Base-by-base conservation (phyloP, 73 alveolate species). In the Paramecium biaurelia region DNA sequence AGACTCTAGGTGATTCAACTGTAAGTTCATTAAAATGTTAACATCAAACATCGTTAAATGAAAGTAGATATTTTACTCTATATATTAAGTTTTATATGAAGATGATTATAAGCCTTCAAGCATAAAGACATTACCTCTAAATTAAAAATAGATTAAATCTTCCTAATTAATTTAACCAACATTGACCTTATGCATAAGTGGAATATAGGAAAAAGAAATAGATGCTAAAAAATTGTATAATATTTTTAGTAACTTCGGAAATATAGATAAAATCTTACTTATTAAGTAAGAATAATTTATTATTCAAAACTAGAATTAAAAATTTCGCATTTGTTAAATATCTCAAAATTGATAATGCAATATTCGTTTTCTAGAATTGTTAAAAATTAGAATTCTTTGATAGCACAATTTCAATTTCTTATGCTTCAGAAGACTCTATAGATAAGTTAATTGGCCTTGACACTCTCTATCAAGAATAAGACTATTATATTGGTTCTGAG, bases 221-320 rank as follows among this genome's bases (percentile, higher is more conserved):
- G 32, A 74, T n/a, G 87, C 87, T 8, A 28, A 34, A 37, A n/a
- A 32, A 32, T 37, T 74, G n/a, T 74, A 74, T 18, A 74, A 74
- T 74, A 74, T 74, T 11, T 74, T 74, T 41, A 74, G 87, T 41
- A 74, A 74, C 38, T 74, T 74, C 87, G 87, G 87, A 41, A 74
- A 74, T 74, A 74, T 74, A 2, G 87, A 74, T 74, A 74, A 74
- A 41, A 74, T 74, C 45, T 34, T 74, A 41, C 20, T 74, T 10
- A 74, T 74, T 12, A 74, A 37, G 84, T 63, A 63, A 30, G 2
- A 2, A 30, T 63, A 35, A 72, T 18, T 63, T 26, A 28, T 11
- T 72, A 37, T 72, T 35, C 15, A 18, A 18, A n/a, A 35, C 30
- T 79, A 79, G 56, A 30, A 57, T 79, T 42, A 79, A 79, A 47